Percentiles rank a stretch among this genome's conserved stretches.
Evolutionary conservation across 805 yeast species (phyloP).

Genomic region (Wickerhamiella shivajii): DNA sequence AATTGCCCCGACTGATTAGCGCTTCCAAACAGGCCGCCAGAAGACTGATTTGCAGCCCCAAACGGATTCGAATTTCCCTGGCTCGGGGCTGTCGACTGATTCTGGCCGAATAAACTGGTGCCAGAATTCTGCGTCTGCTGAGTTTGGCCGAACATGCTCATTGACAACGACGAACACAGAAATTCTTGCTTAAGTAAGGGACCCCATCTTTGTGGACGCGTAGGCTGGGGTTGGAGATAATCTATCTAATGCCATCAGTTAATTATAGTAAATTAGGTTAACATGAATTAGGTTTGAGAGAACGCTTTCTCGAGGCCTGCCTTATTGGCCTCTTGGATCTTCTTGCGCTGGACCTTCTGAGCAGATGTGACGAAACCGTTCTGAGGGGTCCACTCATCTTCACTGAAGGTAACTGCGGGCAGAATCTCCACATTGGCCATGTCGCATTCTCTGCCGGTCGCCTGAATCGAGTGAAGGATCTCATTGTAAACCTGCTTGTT

Average conservation of each 20-base stretch:
- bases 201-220: too few species aligned
- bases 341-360: constrained; percentile 88
- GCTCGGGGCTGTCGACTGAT: constrained; percentile 4
- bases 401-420: constrained; percentile 60
- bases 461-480: constrained; percentile 43
- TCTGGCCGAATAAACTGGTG: constrained; percentile 15
- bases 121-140: constrained; percentile 4
- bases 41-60: constrained; percentile 11
- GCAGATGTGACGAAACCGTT: constrained; percentile 90
- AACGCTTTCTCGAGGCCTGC: constrained; percentile 57
- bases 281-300: constrained; percentile 14
- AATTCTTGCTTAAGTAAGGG: too few species aligned
- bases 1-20: constrained; percentile 12
- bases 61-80: constrained; percentile 12
- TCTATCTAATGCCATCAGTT: too few species aligned
- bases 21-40: constrained; percentile 14
- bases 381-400: constrained; percentile 97
- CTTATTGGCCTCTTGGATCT: constrained; percentile 59
- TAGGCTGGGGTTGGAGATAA: too few species aligned
- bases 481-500: constrained; percentile 42
- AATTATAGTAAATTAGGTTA: background rate
- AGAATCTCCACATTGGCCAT: constrained; percentile 75
- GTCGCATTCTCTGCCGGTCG: constrained; percentile 70
- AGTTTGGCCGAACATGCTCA: constrained; percentile 8
- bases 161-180: too few species aligned